Evolutionary conservation across 2,329 filamentous ascomycete genomes (phyloP).

Genomic region (Claviceps paspali): DNA sequence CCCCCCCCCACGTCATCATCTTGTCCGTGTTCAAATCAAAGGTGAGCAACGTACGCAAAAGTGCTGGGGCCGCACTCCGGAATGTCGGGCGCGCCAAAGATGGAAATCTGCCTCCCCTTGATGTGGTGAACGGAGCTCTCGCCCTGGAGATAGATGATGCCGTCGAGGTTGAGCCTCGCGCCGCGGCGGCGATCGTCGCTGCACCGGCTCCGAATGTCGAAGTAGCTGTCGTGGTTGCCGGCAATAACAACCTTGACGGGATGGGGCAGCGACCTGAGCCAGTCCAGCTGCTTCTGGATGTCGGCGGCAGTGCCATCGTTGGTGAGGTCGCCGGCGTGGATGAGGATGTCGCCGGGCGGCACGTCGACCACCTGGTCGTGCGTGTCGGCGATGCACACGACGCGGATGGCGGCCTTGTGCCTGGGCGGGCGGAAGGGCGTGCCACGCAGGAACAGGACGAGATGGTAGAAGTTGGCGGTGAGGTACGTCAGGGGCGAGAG

Average conservation of each 20-base stretch:
- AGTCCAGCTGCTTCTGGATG: slow-evolving; percentile 73
- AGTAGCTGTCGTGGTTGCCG: slow-evolving; percentile 82
- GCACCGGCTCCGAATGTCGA: slow-evolving; percentile 50
- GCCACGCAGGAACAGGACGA: slow-evolving; percentile 54
- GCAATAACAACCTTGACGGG: slow-evolving; percentile 66
- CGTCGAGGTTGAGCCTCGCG: slow-evolving; percentile 47
- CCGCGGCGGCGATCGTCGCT: slow-evolving; percentile 37
- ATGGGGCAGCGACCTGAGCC: slow-evolving; percentile 62
- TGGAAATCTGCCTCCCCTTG: slow-evolving; percentile 32
- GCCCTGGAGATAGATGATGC: slow-evolving; percentile 63
- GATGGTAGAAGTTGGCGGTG: slow-evolving; percentile 44
- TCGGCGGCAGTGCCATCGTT: slow-evolving; percentile 55
- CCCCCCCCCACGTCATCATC: no score
- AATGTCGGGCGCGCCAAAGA: slow-evolving; percentile 74
- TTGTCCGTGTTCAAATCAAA: no score
- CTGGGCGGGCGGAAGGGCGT: slow-evolving; percentile 43
- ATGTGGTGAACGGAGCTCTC: slow-evolving; percentile 49
- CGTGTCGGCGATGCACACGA: slow-evolving; percentile 86
- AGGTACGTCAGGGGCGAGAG: slow-evolving; percentile 52
- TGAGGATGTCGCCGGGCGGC: slow-evolving; percentile 67
- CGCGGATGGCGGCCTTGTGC: slow-evolving; percentile 43
- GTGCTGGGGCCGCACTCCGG: slow-evolving; percentile 57
- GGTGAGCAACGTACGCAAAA: slow-evolving; percentile 35
- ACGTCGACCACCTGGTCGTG: slow-evolving; percentile 50
- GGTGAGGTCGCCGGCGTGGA: slow-evolving; percentile 80